Evolutionary conservation across 2,329 filamentous ascomycete species (phyloP).

Genomic region (Exutisphaerella laricina): DNA sequence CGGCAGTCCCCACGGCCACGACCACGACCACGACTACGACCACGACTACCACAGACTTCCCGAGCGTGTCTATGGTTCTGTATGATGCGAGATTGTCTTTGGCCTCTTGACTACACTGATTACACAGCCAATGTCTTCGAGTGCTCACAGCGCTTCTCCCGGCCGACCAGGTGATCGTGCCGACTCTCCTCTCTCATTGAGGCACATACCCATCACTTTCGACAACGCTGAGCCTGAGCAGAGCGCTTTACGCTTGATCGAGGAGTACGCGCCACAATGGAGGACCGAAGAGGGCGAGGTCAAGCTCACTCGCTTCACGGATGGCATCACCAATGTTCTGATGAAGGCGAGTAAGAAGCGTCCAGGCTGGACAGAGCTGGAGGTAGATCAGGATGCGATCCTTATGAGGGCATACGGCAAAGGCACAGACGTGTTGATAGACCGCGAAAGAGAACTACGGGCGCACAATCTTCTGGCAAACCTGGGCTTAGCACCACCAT

Average conservation of each 20-base stretch:
- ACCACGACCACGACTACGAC: too few relatives aligned
- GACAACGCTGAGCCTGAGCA: constrained; percentile 68
- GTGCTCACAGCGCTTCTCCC: constrained; percentile 20
- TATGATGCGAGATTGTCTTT: constrained; percentile 16
- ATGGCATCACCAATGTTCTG: constrained; percentile 95
- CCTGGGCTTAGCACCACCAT: constrained; percentile 73
- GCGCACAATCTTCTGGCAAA: constrained; percentile 82
- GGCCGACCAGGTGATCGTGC: constrained; percentile 23
- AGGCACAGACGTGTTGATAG: constrained; percentile 90
- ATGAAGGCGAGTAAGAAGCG: constrained; percentile 69
- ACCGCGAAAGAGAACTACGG: constrained; percentile 65
- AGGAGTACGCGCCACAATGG: constrained; percentile 81
- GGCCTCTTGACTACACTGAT: constrained; percentile 10
- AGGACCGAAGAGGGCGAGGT: constrained; percentile 64
- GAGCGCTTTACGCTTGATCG: constrained; percentile 73
- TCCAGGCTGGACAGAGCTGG: constrained; percentile 64
- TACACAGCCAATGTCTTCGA: constrained; percentile 20
- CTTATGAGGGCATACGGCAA: constrained; percentile 90
- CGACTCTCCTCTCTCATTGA: constrained; percentile 32
- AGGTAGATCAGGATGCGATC: constrained; percentile 78
- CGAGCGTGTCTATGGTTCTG: too few relatives aligned
- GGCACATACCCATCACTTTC: constrained; percentile 69
- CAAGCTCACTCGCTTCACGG: constrained; percentile 86
- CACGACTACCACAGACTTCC: too few relatives aligned
- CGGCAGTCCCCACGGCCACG: too few relatives aligned